Evolutionary conservation across 2,329 filamentous ascomycete species (phyloP).

Genomic region (Penicillium paneum): DNA sequence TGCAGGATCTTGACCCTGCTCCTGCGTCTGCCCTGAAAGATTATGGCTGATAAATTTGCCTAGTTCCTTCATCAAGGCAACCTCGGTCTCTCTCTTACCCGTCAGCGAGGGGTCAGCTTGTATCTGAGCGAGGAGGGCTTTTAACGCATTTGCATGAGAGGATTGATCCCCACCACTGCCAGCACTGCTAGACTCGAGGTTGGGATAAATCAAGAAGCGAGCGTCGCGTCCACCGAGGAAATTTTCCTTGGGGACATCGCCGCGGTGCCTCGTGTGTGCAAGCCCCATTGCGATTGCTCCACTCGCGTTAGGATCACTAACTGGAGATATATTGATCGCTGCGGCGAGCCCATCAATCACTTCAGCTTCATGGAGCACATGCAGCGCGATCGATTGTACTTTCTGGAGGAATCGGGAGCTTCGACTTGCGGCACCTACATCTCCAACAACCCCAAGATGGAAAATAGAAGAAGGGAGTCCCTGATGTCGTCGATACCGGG

Average conservation of each 20-base stretch:
- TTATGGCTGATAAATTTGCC: slow-evolving; percentile 4
- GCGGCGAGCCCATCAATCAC: neutral
- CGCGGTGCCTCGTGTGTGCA: neutral
- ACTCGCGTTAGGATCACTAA: neutral
- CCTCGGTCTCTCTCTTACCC: neutral
- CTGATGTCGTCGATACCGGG: slow-evolving; percentile 19
- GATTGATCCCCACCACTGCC: neutral
- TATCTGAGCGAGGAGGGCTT: neutral
- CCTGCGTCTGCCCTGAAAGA: slow-evolving; percentile 2
- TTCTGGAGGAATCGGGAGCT: slow-evolving; percentile 13
- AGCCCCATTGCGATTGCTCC: neutral
- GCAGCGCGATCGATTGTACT: slow-evolving; percentile 7
- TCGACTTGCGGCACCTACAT: slow-evolving; percentile 23
- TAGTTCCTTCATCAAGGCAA: neutral
- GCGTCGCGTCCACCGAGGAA: slow-evolving; percentile 1
- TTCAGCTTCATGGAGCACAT: neutral
- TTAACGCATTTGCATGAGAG: neutral
- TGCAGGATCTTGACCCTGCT: neutral
- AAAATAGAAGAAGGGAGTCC: slow-evolving; percentile 24
- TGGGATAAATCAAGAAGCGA: slow-evolving; percentile 2
- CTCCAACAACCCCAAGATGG: slow-evolving; percentile 27
- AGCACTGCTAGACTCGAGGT: neutral
- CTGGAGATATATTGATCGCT: neutral
- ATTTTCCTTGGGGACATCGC: neutral
- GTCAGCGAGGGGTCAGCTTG: neutral